Percentiles rank a stretch among this genome's conserved stretches.
Conservation (phyloP, 1,284 basidiomycete genomes). For the Meripilus lineatus region DNA sequence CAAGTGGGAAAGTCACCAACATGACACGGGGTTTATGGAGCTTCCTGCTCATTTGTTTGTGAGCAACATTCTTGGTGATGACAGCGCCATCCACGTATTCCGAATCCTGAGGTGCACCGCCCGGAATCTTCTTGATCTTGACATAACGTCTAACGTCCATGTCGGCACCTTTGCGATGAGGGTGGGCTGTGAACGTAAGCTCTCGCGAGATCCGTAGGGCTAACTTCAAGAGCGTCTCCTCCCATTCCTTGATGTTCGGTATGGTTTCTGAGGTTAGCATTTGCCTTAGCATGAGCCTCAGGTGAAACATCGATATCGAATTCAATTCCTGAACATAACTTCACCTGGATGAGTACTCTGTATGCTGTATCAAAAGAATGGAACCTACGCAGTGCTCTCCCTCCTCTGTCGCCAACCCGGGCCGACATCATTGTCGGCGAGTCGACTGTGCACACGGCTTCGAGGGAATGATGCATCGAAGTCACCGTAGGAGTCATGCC, state of each 20-base stretch:
- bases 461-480: slow-evolving; percentile 72
- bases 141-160: slow-evolving; percentile 95
- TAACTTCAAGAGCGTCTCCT: slow-evolving; percentile 76
- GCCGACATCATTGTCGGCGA: slow-evolving; percentile 44
- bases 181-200: slow-evolving; percentile 69
- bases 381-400: slow-evolving; percentile 75
- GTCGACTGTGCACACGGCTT: slow-evolving; percentile 73
- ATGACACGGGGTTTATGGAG: slow-evolving; percentile 86
- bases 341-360: slow-evolving; percentile 6
- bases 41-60: slow-evolving; percentile 79
- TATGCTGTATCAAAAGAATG: background rate
- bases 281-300: slow-evolving; percentile 86
- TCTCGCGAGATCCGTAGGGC: slow-evolving; percentile 75
- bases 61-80: slow-evolving; percentile 97
- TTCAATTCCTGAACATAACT: slow-evolving; percentile 82
- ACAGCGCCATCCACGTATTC: slow-evolving; percentile 98
- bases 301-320: slow-evolving; percentile 79
- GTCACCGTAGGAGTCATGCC: slow-evolving; percentile 66
- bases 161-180: slow-evolving; percentile 79
- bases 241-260: slow-evolving; percentile 81
- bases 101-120: slow-evolving; percentile 86
- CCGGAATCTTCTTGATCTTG: slow-evolving; percentile 98
- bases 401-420: slow-evolving; percentile 74
- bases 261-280: slow-evolving; percentile 77
- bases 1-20: slow-evolving; percentile 93